Conservation (phyloP, 148 eudicot genomes). For the Beta vulgaris region DNA sequence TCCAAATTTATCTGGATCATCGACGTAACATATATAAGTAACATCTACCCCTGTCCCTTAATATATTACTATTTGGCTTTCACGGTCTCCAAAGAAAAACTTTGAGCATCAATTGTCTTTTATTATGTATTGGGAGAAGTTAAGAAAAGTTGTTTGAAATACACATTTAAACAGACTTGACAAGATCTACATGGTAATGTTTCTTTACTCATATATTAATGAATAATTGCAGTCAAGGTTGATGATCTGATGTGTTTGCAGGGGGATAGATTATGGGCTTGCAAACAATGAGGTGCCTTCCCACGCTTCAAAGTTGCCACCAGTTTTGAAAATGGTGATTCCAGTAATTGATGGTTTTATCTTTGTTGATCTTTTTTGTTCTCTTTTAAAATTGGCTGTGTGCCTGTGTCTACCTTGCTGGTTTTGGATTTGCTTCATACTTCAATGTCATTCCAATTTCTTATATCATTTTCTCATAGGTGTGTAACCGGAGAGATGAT, state of each 20-base stretch:
- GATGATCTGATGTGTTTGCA: constrained; percentile 13
- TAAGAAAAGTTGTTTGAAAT: no score
- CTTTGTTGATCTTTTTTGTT: not conserved
- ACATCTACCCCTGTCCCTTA: no score
- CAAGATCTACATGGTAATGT: no score
- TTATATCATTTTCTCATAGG: constrained; percentile 29
- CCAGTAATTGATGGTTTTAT: not conserved
- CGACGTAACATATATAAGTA: no score
- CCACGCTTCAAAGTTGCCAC: constrained; percentile 26
- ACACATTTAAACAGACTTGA: no score
- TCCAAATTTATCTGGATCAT: not conserved
- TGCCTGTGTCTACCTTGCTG: not conserved
- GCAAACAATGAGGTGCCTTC: constrained; percentile 35
- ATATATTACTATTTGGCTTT: no score
- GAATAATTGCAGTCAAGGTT: no score
- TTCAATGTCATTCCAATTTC: not conserved
- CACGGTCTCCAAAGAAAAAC: no score
- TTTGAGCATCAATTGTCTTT: no score
- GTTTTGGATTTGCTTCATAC: not conserved
- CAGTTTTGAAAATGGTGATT: constrained; percentile 31
- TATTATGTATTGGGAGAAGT: no score
- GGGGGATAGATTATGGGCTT: constrained; percentile 40
- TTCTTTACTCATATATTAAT: no score
- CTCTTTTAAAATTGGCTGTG: not conserved
- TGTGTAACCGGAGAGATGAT: constrained; percentile 35